Percentiles rank a stretch among this genome's conserved stretches.
Conservation (phyloP, 2,329 filamentous ascomycete genomes). For the Pyrenophora graminea region DNA sequence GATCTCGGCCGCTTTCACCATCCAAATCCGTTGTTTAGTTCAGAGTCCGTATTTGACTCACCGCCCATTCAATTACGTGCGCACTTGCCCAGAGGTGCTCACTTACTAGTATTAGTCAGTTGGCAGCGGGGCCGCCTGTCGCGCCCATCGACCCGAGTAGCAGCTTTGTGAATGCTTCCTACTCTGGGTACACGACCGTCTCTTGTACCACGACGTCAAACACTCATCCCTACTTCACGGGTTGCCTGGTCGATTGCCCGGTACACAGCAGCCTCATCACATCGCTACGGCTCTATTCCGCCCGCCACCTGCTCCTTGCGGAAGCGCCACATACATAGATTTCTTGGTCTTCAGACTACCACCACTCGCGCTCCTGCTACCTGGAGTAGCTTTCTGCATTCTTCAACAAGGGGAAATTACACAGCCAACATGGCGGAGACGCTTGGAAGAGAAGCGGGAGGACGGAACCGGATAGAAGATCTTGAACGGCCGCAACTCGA, state of each 20-base stretch:
- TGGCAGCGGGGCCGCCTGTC: conserved; percentile 6
- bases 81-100: not conserved
- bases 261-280: conserved; percentile 21
- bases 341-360: conserved; percentile 13
- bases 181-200: conserved; percentile 22
- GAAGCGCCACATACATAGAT: conserved; percentile 28
- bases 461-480: conserved; percentile 57
- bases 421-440: conserved; percentile 35
- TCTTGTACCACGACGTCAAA: conserved; percentile 22
- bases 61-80: conserved; percentile 23
- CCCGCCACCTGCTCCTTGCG: conserved; percentile 27
- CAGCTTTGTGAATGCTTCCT: conserved; percentile 34
- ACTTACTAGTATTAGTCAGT: not conserved
- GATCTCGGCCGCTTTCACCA: conserved; percentile 6
- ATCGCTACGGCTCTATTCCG: conserved; percentile 12
- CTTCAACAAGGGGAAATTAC: conserved; percentile 10
- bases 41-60: conserved; percentile 18
- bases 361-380: conserved; percentile 12
- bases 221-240: conserved; percentile 11
- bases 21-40: conserved; percentile 2
- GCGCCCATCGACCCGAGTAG: conserved; percentile 16
- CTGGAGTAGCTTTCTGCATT: conserved; percentile 15
- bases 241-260: conserved; percentile 16
- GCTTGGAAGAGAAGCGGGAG: conserved; percentile 29
- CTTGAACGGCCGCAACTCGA: conserved; percentile 85